phyloP scores from a whole-genome alignment of 116 monocot genomes.

The Thalassia testudinum region DNA sequence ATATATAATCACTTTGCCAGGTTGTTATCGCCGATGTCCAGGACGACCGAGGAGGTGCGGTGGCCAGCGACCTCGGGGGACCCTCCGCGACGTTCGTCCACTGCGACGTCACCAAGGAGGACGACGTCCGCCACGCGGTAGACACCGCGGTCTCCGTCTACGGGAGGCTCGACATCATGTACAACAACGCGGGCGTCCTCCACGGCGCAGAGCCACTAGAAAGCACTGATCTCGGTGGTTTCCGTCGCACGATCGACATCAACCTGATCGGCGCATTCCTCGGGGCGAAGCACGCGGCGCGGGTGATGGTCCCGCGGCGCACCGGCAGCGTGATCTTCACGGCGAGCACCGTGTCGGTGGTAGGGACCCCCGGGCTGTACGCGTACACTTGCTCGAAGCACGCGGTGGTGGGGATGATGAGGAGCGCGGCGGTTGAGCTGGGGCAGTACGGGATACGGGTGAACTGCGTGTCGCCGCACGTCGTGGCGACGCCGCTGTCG shows the following conservation, averaged over 20 bases:
- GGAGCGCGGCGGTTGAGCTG: conserved; percentile 24
- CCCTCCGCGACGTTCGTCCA: conserved; percentile 8
- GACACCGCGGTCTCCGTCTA: conserved; percentile 11
- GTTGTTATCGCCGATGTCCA: background rate
- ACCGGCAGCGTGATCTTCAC: conserved; percentile 18
- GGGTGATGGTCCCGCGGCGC: conserved; percentile 19
- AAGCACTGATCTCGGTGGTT: conserved; percentile 4
- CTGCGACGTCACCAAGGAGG: conserved; percentile 22
- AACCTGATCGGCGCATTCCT: conserved; percentile 19
- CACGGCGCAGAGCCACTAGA: background rate
- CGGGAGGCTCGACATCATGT: conserved; percentile 30
- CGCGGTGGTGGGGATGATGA: conserved; percentile 24
- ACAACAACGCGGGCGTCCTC: conserved; percentile 36
- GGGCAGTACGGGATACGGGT: conserved; percentile 28
- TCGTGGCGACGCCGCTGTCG: conserved; percentile 10
- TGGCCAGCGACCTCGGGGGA: conserved; percentile 2
- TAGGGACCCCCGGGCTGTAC: conserved; percentile 13
- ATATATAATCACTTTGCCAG: too few relatives aligned
- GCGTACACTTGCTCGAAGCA: conserved; percentile 29
- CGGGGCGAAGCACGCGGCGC: conserved; percentile 30
- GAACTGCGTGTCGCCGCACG: conserved; percentile 32
- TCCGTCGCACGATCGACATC: conserved; percentile 12
- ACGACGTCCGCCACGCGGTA: conserved; percentile 13
- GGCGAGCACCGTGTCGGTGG: conserved; percentile 13
- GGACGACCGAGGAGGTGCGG: conserved; percentile 1